Conservation (phyloP, 1,284 basidiomycete genomes). For the Tilletia caries region DNA sequence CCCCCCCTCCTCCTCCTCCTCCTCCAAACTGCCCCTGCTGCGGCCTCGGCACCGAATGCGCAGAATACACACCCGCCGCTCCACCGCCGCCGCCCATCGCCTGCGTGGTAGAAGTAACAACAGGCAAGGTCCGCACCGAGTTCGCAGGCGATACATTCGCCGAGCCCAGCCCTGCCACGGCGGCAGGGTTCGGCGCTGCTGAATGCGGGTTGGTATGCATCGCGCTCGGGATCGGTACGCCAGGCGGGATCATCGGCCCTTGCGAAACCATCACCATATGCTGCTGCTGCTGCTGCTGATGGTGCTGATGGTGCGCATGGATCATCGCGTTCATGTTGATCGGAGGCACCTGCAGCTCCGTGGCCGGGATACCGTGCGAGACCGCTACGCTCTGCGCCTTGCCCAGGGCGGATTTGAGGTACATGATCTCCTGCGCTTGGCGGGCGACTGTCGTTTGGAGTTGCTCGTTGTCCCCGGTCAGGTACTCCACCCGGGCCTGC, state of each 20-base stretch:
- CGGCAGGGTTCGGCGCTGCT: not conserved
- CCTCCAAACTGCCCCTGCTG: no score
- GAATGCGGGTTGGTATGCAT: not conserved
- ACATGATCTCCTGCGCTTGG: conserved; percentile 59
- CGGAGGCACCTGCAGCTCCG: conserved; percentile 6
- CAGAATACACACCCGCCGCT: not conserved
- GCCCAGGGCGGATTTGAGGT: conserved; percentile 45
- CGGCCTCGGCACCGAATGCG: conserved; percentile 8
- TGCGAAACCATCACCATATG: not conserved
- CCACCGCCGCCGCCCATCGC: not conserved
- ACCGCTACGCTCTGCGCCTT: conserved; percentile 26
- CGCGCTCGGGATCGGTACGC: conserved; percentile 3
- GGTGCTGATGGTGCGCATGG: not conserved
- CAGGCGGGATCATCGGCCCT: not conserved
- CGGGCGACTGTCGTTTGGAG: conserved; percentile 62
- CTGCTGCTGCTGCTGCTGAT: not conserved
- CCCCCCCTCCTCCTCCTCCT: no score
- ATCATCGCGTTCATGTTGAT: conserved; percentile 12
- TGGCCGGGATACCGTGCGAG: not conserved
- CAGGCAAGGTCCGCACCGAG: not conserved
- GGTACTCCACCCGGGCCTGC: conserved; percentile 86
- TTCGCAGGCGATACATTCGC: not conserved
- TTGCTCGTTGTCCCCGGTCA: conserved; percentile 89
- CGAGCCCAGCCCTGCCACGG: not conserved
- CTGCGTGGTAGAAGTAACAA: not conserved